These are phyloP conservation scores for Schwanniomyces pseudopolymorphus DNA, from an alignment of 805 yeast genomes.

Conservation along the genomic window DNA sequence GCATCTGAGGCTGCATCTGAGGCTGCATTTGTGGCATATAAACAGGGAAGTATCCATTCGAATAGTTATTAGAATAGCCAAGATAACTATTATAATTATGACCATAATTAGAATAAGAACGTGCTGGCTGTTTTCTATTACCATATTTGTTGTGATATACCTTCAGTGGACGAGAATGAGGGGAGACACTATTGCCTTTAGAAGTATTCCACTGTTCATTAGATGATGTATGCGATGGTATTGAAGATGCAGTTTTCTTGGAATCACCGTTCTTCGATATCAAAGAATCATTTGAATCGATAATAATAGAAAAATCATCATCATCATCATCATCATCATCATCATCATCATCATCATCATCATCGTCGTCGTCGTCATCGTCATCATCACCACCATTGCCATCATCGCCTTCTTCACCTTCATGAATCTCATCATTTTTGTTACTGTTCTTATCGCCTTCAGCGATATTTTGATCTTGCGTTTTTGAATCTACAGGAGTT, in stretches of 20 bases:
- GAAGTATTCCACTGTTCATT: background rate
- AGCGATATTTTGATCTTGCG: background rate
- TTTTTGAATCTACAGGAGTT: background rate
- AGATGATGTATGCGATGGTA: background rate
- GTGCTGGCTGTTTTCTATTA: background rate
- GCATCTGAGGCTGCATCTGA: too few species aligned
- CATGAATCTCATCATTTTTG: constrained; percentile 24
- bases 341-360: constrained; percentile 18
- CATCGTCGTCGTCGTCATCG: constrained; percentile 9
- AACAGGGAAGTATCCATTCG: constrained; percentile 3
- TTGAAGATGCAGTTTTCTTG: background rate
- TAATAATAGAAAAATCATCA: constrained; percentile 39
- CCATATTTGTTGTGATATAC: background rate
- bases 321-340: constrained; percentile 34
- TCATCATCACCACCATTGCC: constrained; percentile 18
- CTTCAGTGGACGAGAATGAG: background rate
- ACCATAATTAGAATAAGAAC: background rate
- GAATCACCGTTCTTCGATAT: constrained; percentile 8
- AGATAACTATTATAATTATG: background rate
- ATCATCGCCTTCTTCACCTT: constrained; percentile 14
- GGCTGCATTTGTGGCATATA: constrained; percentile 6
- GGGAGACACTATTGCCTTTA: background rate
- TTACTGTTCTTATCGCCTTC: constrained; percentile 23
- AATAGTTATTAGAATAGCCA: constrained; percentile 1
- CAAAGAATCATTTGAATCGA: constrained; percentile 32